Percentiles rank a stretch among this genome's conserved stretches.
These are phyloP conservation scores for Botrytis medusae DNA, from an alignment of 2,329 filamentous ascomycete genomes.

Conservation along the genomic window DNA sequence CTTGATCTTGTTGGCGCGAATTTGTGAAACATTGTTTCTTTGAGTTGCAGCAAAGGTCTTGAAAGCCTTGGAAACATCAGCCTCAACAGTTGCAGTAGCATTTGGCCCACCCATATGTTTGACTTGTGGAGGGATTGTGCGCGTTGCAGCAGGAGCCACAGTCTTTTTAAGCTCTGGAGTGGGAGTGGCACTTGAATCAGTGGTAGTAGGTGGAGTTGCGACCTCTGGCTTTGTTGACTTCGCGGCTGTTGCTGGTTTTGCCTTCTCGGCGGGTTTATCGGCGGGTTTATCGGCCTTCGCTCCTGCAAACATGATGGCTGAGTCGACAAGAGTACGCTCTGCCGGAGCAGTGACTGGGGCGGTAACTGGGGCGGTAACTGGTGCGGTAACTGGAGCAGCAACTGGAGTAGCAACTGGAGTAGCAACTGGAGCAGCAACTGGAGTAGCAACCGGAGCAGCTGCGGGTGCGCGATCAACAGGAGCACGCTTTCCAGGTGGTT, in stretches of 20 bases:
- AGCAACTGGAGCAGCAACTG: conserved; percentile 73
- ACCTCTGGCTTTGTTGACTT: conserved; percentile 34
- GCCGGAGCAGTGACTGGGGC: neutral
- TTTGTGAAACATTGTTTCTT: conserved; percentile 56
- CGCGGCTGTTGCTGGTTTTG: conserved; percentile 34
- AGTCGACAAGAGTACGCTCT: conserved; percentile 62
- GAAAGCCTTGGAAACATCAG: conserved; percentile 61
- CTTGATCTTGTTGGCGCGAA: conserved; percentile 57
- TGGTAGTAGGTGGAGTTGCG: conserved; percentile 37
- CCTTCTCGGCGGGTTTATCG: conserved; percentile 35
- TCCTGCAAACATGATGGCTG: conserved; percentile 88
- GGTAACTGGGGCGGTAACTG: conserved; percentile 33
- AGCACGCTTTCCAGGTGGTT: conserved; percentile 82
- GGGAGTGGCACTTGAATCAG: conserved; percentile 32
- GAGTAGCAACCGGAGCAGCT: conserved; percentile 67
- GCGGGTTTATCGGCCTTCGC: conserved; percentile 45
- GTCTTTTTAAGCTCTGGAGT: conserved; percentile 34
- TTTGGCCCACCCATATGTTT: conserved; percentile 46
- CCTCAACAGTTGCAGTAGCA: conserved; percentile 61
- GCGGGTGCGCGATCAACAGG: conserved; percentile 59
- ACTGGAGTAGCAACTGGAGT: conserved; percentile 50
- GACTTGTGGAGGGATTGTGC: conserved; percentile 35
- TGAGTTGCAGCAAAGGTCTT: conserved; percentile 62
- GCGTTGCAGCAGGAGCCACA: conserved; percentile 40
- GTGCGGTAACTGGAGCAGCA: conserved; percentile 73